Conservation (phyloP, 1,139 yeast genomes). For the Maudiozyma humilis region DNA sequence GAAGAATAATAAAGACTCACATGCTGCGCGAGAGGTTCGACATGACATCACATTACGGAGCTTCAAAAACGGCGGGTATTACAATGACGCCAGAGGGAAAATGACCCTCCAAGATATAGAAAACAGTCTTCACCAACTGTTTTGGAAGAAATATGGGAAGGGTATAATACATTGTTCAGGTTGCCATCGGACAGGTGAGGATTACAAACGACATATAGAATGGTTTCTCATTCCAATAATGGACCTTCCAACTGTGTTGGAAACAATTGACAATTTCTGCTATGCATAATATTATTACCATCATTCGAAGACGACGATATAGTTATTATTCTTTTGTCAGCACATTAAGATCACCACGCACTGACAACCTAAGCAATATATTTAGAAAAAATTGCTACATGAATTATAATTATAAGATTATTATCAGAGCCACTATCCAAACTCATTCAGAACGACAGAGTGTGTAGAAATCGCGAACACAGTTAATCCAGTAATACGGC, state of each 20-base stretch:
- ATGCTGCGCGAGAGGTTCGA: too few species aligned
- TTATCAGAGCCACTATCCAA: too few species aligned
- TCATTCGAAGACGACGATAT: neutral
- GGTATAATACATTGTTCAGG: constrained; percentile 27
- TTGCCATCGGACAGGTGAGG: constrained; percentile 16
- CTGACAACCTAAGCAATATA: neutral
- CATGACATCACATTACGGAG: constrained; percentile 8
- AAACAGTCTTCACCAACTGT: constrained; percentile 17
- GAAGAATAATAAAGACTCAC: neutral
- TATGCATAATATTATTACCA: too few species aligned
- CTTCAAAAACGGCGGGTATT: constrained; percentile 24
- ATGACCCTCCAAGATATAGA: constrained; percentile 19
- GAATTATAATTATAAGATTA: too few species aligned
- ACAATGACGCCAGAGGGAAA: constrained; percentile 15
- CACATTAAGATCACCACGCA: too few species aligned
- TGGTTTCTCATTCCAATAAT: constrained; percentile 27
- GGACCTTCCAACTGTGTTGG: constrained; percentile 20
- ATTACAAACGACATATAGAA: constrained; percentile 24
- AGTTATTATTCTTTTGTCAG: neutral
- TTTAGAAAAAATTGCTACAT: neutral
- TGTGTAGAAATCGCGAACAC: neutral
- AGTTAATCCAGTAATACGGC: neutral
- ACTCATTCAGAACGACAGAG: neutral
- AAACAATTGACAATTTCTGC: constrained; percentile 21
- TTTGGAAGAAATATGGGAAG: constrained; percentile 28